Evolutionary conservation across 768 basidiomycete species (phyloP).

Genomic region (Mycena albidolilacea): DNA sequence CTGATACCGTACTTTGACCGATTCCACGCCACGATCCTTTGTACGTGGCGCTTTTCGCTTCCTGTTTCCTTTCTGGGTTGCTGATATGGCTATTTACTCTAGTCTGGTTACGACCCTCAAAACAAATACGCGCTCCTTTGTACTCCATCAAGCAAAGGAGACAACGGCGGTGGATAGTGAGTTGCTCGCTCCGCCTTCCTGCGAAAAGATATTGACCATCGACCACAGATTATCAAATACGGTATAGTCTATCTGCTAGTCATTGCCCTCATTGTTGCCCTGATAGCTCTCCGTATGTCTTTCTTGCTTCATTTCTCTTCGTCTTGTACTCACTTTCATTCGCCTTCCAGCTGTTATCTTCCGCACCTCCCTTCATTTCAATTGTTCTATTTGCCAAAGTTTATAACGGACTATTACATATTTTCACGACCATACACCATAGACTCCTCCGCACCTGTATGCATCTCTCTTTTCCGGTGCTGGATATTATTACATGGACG

Average conservation of each 20-base stretch:
- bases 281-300: slow-evolving; percentile 84
- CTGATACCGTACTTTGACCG: slow-evolving; percentile 94
- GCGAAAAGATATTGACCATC: slow-evolving; percentile 18
- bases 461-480: slow-evolving; percentile 32
- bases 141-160: slow-evolving; percentile 92
- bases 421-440: slow-evolving; percentile 49
- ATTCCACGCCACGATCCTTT: slow-evolving; percentile 91
- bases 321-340: slow-evolving; percentile 28
- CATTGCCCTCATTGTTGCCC: slow-evolving; percentile 78
- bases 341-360: slow-evolving; percentile 68
- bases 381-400: slow-evolving; percentile 79
- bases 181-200: slow-evolving; percentile 45
- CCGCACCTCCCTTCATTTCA: slow-evolving; percentile 70
- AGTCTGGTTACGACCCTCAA: slow-evolving; percentile 97
- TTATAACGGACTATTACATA: slow-evolving; percentile 64
- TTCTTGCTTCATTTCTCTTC: slow-evolving; percentile 16
- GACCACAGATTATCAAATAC: slow-evolving; percentile 81
- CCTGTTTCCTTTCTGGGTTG: slow-evolving; percentile 7
- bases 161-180: slow-evolving; percentile 91
- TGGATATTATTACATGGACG: slow-evolving; percentile 38
- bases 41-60: slow-evolving; percentile 62
- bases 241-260: slow-evolving; percentile 81
- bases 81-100: slow-evolving; percentile 40
- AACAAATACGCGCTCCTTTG: slow-evolving; percentile 93
- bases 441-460: slow-evolving; percentile 35